Evolutionary conservation across 1,284 basidiomycete genomes (phyloP), one percentile per base, ranked within the genome.

Genomic region (Tilletia indica): DNA sequence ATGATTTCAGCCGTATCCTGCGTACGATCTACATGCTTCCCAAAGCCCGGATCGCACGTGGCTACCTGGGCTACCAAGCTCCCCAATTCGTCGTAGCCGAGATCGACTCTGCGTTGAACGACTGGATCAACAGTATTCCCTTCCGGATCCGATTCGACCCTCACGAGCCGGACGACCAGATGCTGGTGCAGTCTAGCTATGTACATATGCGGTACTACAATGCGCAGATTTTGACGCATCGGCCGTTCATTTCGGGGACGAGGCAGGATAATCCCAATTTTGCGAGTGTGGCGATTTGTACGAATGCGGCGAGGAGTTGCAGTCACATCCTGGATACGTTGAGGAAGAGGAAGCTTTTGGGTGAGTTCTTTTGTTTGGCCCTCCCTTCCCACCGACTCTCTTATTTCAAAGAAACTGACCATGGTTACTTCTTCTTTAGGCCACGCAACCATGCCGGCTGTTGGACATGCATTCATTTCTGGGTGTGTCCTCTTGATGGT

Each of bases 211-310:
- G 74, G 66, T 82, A 82, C 66, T 82, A 82, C 74, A 73, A 73
- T 58, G 49, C 67, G 45, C 63, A 69, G 70, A 74, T 80, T 34
- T 58, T 82, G 21, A 78, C 80, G 14, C 80, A 82, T 51, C 74
- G 80, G n/a, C 80, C 80, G 2, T 82, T 80, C 72, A 78, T 82
- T 61, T 72, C 76, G n/a, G 75, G 73, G n/a, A 71, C 73, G 34
- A 78, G 77, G 71, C 69, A 72, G 0, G 73, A 36, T n/a, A 75
- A 74, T 48, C 74, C 80, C 71, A 82, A 78, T 39, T 82, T 80
- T 72, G 78, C 79, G 16, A 81, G 79, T 4, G 74, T 82, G 19
- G 80, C 80, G 68, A 82, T 82, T 54, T 77, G 76, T 70, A 80
- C 80, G 69, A 82, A 82, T 51, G 79, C 80, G 3, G 77, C 80